phyloP scores from a whole-genome alignment of 1,284 basidiomycete genomes.

The Melanopsichium pennsylvanicum region DNA sequence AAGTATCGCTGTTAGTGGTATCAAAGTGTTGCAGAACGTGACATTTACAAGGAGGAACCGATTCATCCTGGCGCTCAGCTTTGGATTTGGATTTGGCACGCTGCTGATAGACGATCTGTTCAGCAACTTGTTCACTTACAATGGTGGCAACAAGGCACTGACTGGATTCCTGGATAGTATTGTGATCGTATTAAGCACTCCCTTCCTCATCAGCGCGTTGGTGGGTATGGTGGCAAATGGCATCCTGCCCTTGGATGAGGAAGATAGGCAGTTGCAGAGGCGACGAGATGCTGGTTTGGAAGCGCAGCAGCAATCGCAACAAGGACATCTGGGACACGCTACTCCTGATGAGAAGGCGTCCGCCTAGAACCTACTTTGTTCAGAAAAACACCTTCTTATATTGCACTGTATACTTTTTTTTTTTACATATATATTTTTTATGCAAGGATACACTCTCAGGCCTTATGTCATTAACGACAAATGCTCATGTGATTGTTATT shows the following conservation, averaged over 20 bases:
- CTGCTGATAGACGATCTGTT: constrained; percentile 67
- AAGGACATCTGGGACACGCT: not conserved
- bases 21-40: constrained; percentile 76
- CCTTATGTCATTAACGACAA: no score
- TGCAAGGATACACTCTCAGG: no score
- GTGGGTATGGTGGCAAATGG: constrained; percentile 59
- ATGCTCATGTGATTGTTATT: no score
- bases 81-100: constrained; percentile 78
- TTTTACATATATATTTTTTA: no score
- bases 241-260: constrained; percentile 52
- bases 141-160: constrained; percentile 70
- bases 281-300: no score
- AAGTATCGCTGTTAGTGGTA: constrained; percentile 71
- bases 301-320: no score
- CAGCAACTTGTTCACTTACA: constrained; percentile 68
- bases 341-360: constrained; percentile 20
- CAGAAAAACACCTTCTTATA: no score
- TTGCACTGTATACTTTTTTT: not conserved
- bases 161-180: constrained; percentile 79
- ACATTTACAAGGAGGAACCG: constrained; percentile 77
- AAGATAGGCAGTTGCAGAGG: constrained; percentile 35
- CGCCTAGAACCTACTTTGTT: no score
- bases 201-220: constrained; percentile 75
- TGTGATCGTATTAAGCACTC: constrained; percentile 73
- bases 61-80: constrained; percentile 72